Conservation (phyloP, 306 rosid species). For the Vigna reflexopilosa region DNA sequence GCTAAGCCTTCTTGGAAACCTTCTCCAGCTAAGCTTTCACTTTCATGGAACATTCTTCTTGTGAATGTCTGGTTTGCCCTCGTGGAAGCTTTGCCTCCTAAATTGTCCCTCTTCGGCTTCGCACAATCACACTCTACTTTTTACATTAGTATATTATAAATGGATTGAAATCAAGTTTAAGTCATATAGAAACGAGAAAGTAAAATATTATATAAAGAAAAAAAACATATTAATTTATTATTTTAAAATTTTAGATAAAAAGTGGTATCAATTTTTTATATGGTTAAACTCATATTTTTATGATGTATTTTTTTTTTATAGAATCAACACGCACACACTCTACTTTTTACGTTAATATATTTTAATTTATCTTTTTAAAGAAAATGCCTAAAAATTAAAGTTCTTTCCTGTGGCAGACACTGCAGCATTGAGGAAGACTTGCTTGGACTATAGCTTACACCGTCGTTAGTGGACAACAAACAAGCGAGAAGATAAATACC, state of each 20-base stretch:
- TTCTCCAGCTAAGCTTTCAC: slow-evolving; percentile 57
- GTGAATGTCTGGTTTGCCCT: slow-evolving; percentile 51
- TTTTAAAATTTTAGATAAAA: too few relatives aligned
- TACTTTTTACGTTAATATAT: slow-evolving; percentile 16
- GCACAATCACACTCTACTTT: slow-evolving; percentile 11
- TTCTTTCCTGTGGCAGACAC: slow-evolving; percentile 6
- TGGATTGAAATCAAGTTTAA: too few relatives aligned
- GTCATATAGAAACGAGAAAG: too few relatives aligned
- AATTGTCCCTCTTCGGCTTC: slow-evolving; percentile 24
- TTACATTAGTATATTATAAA: not conserved
- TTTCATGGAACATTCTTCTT: slow-evolving; percentile 54
- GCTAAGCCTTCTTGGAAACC: slow-evolving; percentile 51
- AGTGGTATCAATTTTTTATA: too few relatives aligned
- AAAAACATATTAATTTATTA: too few relatives aligned
- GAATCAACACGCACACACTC: not conserved
- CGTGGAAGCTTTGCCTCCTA: slow-evolving; percentile 32
- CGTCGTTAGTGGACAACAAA: slow-evolving; percentile 43
- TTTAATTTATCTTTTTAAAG: not conserved
- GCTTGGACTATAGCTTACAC: slow-evolving; percentile 40
- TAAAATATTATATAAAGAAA: too few relatives aligned
- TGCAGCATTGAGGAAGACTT: slow-evolving; percentile 35
- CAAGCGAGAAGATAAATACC: slow-evolving; percentile 26
- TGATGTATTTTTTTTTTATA: too few relatives aligned
- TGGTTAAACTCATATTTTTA: too few relatives aligned
- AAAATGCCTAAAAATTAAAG: not conserved